These are phyloP conservation scores for Coprinopsis strossmayeri DNA, from an alignment of 768 basidiomycete genomes.

Conservation along the genomic window DNA sequence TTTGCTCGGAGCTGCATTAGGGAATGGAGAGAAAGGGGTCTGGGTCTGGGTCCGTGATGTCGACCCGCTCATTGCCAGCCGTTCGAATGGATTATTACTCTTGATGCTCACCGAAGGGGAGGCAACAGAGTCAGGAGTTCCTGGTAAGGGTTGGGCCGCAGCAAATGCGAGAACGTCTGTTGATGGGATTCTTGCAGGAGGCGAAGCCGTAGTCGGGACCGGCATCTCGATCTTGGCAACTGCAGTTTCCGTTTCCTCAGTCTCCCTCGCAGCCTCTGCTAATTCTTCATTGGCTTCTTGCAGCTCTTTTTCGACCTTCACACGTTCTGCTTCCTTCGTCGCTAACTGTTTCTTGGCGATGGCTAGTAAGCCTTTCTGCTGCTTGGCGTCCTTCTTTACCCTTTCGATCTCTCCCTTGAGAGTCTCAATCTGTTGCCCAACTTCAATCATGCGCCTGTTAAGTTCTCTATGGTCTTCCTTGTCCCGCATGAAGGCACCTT, in stretches of 20 bases:
- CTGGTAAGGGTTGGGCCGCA: constrained; percentile 65
- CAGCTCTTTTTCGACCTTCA: constrained; percentile 65
- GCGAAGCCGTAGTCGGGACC: constrained; percentile 11
- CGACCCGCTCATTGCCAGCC: constrained; percentile 44
- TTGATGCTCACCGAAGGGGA: constrained; percentile 44
- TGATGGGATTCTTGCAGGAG: constrained; percentile 20
- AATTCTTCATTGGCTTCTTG: constrained; percentile 57
- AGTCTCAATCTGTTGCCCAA: constrained; percentile 61
- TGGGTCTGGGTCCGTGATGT: constrained; percentile 51
- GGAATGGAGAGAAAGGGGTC: constrained; percentile 55
- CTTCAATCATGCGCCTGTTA: constrained; percentile 79
- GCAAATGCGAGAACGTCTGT: constrained; percentile 52
- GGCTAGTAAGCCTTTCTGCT: constrained; percentile 92
- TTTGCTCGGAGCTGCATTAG: constrained; percentile 16
- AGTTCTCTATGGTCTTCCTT: constrained; percentile 91
- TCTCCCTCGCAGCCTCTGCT: constrained; percentile 45
- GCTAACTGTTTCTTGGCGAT: constrained; percentile 92
- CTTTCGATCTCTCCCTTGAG: constrained; percentile 79
- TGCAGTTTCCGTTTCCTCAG: constrained; percentile 47
- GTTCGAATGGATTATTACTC: constrained; percentile 92
- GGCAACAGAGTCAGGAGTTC: constrained; percentile 56
- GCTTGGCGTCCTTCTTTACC: constrained; percentile 87
- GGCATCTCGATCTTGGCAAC: constrained; percentile 24
- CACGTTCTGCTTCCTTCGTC: constrained; percentile 73
- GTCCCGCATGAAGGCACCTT: constrained; percentile 79